A percentile compares a stretch with the other conserved stretches of the same genome.
Evolutionary conservation across 805 yeast species (phyloP).

Genomic region (Kluyveromyces starmeri): DNA sequence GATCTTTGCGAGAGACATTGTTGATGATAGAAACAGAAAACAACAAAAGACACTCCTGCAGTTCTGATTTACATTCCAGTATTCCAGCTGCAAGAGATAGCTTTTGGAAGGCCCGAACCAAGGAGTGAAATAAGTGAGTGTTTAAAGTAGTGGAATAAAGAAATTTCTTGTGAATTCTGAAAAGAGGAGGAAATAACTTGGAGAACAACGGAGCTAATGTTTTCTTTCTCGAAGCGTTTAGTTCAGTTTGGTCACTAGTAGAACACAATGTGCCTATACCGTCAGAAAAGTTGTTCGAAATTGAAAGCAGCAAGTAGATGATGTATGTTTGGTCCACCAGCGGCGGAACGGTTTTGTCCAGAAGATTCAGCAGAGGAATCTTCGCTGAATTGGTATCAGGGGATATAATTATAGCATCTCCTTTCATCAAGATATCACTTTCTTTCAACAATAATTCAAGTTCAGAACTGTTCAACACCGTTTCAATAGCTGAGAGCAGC

Average conservation of each 20-base stretch:
- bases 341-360: constrained; percentile 80
- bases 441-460: constrained; percentile 28
- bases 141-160: constrained; percentile 58
- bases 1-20: constrained; percentile 38
- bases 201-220: constrained; percentile 21
- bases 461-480: constrained; percentile 27
- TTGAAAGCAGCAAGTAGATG: constrained; percentile 45
- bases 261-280: constrained; percentile 52
- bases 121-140: constrained; percentile 53
- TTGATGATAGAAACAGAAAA: constrained; percentile 39
- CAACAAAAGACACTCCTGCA: constrained; percentile 50
- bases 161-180: constrained; percentile 40
- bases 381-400: constrained; percentile 38
- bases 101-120: constrained; percentile 69
- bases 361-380: constrained; percentile 56
- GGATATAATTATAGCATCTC: constrained; percentile 32
- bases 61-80: constrained; percentile 43
- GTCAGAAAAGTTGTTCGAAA: constrained; percentile 51
- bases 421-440: constrained; percentile 26
- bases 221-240: constrained; percentile 8
- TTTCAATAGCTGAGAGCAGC: constrained; percentile 37
- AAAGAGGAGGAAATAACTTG: constrained; percentile 33
- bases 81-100: constrained; percentile 78
- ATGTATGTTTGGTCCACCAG: constrained; percentile 52
- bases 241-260: constrained; percentile 29